Percentiles rank a stretch among this genome's conserved stretches.
Conservation (phyloP, 768 basidiomycete species). For the Multifurca ochricompacta region DNA sequence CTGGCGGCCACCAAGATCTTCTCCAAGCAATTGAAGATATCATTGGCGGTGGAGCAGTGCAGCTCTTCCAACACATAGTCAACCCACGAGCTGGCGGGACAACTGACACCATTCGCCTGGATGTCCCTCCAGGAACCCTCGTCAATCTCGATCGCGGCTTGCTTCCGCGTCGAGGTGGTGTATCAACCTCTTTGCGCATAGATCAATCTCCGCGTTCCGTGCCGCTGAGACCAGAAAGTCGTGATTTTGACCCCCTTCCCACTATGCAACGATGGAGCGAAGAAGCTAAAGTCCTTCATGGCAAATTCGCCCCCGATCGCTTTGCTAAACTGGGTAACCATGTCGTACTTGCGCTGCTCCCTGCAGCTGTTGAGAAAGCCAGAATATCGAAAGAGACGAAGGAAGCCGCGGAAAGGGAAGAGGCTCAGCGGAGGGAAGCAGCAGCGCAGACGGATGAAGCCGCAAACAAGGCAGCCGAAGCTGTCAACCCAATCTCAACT, state of each 20-base stretch:
- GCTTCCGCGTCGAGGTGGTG: conserved; percentile 36
- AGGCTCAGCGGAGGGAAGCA: conserved; percentile 32
- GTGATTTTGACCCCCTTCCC: conserved; percentile 69
- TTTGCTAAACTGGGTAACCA: conserved; percentile 63
- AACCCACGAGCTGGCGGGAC: conserved; percentile 44
- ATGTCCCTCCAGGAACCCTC: conserved; percentile 59
- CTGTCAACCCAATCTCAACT: conserved; percentile 26
- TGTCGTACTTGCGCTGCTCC: conserved; percentile 64
- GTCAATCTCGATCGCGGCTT: conserved; percentile 53
- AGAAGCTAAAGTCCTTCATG: conserved; percentile 75
- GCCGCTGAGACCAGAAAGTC: conserved; percentile 38
- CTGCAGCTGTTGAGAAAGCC: conserved; percentile 64
- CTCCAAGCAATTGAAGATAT: conserved; percentile 74
- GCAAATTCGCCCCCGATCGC: conserved; percentile 63
- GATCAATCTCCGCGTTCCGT: conserved; percentile 42
- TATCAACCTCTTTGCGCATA: conserved; percentile 53
- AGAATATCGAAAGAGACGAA: conserved; percentile 36
- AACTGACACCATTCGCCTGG: conserved; percentile 67
- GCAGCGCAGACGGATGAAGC: conserved; percentile 32
- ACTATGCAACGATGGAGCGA: conserved; percentile 87
- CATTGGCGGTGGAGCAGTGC: conserved; percentile 72
- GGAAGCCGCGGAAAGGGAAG: conserved; percentile 48
- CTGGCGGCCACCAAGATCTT: conserved; percentile 41
- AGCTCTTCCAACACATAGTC: conserved; percentile 79
- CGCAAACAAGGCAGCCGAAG: conserved; percentile 27